Evolutionary conservation across 495 filamentous ascomycete species (phyloP), one percentile per base, ranked within the genome.

Genomic region (Hypoxylon fuscum): DNA sequence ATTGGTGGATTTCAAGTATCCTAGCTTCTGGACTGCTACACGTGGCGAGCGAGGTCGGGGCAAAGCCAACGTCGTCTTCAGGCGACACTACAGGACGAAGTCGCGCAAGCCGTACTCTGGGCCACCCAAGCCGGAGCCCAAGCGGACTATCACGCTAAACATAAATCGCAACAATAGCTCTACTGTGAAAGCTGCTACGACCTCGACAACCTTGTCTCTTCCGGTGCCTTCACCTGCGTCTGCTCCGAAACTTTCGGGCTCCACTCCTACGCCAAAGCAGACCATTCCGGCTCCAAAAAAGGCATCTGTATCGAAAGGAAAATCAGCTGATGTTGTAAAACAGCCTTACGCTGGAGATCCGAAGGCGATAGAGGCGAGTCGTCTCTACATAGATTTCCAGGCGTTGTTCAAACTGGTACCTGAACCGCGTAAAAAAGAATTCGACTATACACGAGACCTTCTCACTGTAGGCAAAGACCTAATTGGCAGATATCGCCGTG

Each of bases 1-100:
- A 35, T 70, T 84, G 21, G 73, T 96, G 11, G 79, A 74, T 1
- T 66, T 97, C 51, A 83, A 83, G 51, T 87, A 86, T 48, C 92
- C 92, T 23, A 85, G 84, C 8, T 88, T 85, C 73, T 96, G 90
- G 86, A 83, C 74, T 42, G 87, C 83, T 43, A 74, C 81, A 46
- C 80, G 93, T 53, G 65, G 65, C 1, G 64, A 71, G 42, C 68
- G 32, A 25, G 31, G 52, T 37, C 55, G 47, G 5, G 37, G 53
- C 20, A 75, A 71, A 38, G 72, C 64, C 20, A 31, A 73, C 3
- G 18, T 80, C 11, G 65, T 50, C 8, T 80, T 80, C 44, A 64
- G 55, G 1, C 68, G 61, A 10, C 46, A 64, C 18, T 74, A 57
- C 41, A 74, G 77, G 34, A 77, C 69, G 1, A 55, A 64, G 25